Evolutionary conservation across 2,329 filamentous ascomycete genomes (phyloP).

Genomic region (Aspergillus felis): DNA sequence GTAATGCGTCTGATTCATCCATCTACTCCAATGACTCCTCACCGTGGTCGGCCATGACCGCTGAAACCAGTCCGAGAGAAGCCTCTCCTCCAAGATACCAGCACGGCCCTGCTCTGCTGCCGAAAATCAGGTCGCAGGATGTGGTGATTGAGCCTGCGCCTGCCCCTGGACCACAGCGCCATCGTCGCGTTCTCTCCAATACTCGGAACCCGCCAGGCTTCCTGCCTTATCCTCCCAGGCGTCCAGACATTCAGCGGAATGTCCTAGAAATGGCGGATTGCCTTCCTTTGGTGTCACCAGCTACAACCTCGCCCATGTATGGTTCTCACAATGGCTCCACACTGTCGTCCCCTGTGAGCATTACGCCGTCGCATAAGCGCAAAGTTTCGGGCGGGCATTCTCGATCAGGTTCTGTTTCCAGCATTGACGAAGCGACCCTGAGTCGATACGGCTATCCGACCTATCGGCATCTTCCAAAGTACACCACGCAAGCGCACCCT

Average conservation of each 20-base stretch:
- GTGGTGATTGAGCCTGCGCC: constrained; percentile 64
- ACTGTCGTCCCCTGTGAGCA: constrained; percentile 64
- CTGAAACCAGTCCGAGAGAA: constrained; percentile 64
- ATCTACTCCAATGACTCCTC: constrained; percentile 64
- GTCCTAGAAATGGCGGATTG: constrained; percentile 45
- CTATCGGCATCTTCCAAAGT: constrained; percentile 69
- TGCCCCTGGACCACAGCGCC: constrained; percentile 51
- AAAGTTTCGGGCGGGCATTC: constrained; percentile 41
- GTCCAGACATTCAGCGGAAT: constrained; percentile 43
- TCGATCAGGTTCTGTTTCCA: constrained; percentile 63
- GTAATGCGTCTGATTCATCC: constrained; percentile 63
- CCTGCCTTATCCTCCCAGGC: constrained; percentile 46
- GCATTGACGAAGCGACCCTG: constrained; percentile 62
- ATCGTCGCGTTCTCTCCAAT: constrained; percentile 52
- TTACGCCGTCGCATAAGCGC: constrained; percentile 42
- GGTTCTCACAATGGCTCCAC: constrained; percentile 33
- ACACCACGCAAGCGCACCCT: constrained; percentile 44
- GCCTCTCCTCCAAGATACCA: constrained; percentile 70
- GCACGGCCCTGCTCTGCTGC: constrained; percentile 70
- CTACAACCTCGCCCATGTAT: constrained; percentile 37
- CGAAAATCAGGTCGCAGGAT: constrained; percentile 83
- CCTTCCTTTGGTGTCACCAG: constrained; percentile 44
- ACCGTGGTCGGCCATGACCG: constrained; percentile 65
- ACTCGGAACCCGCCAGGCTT: constrained; percentile 50
- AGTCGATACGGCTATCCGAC: constrained; percentile 77